Conservation (phyloP, 306 rosid genomes). For the Oemleria cerasiformis region DNA sequence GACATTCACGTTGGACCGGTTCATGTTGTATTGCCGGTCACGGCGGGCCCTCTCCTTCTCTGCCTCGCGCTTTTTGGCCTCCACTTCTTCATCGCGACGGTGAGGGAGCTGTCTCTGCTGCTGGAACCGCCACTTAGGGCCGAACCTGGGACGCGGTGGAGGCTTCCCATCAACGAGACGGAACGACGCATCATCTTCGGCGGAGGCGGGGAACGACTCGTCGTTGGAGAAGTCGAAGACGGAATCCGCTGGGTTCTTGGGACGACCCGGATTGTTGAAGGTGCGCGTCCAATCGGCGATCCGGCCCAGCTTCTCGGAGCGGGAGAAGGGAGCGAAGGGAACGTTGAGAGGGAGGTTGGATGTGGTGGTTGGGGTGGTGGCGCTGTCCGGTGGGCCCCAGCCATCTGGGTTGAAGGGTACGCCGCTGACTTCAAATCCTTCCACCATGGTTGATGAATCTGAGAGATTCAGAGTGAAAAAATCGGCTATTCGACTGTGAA, state of each 20-base stretch:
- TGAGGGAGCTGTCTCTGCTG: constrained; percentile 81
- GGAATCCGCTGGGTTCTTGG: constrained; percentile 68
- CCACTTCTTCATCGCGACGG: constrained; percentile 91
- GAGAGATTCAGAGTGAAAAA: background rate
- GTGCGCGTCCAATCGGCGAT: constrained; percentile 91
- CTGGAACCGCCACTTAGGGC: constrained; percentile 85
- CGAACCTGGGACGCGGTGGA: constrained; percentile 79
- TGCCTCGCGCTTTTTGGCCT: constrained; percentile 73
- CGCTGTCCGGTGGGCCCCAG: constrained; percentile 79
- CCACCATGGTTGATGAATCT: constrained; percentile 19
- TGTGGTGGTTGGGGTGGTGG: constrained; percentile 24
- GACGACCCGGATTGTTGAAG: constrained; percentile 57
- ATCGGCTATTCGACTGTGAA: too few species aligned
- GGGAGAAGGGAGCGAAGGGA: constrained; percentile 89
- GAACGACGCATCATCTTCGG: constrained; percentile 60
- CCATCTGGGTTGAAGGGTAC: constrained; percentile 84
- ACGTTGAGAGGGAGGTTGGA: constrained; percentile 64
- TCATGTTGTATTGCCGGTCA: constrained; percentile 69
- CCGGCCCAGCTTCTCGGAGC: constrained; percentile 83
- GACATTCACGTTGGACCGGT: constrained; percentile 61
- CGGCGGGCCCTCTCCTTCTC: constrained; percentile 95
- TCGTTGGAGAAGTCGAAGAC: constrained; percentile 84
- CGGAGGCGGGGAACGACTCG: constrained; percentile 70
- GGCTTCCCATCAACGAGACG: constrained; percentile 88
- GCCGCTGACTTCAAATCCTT: constrained; percentile 60